Base-by-base conservation (phyloP, 306 rosid species). In the Medicago truncatula region DNA sequence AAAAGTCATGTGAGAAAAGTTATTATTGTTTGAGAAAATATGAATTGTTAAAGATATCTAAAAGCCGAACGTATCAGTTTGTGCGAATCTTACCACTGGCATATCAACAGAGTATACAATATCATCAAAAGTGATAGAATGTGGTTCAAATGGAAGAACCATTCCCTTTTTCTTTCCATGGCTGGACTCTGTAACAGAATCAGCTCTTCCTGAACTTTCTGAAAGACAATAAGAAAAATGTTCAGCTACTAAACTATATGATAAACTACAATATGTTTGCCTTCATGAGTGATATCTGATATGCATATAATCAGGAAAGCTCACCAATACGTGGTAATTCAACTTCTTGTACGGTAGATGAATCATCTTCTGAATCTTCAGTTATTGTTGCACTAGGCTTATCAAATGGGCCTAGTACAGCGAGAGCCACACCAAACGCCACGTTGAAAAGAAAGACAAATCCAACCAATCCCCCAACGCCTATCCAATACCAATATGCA, bases 91-190 rank as follows among this genome's bases (percentile, higher is more conserved):
- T 81, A 88, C 92, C 81, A 67, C 86, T 39, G 89, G 92, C 92
- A 88, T 88, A 76, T 88, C 88, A 52, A 88, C 90, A 40, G 92
- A 80, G 80, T 88, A 88, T 28, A 49, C 39, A 1, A 88, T 59
- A 10, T 88, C 88, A 64, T 88, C 85, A 67, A 88, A 88, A 23
- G 87, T 82, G 59, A 88, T 88, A 1, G 82, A 76, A 72, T 85
- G 83, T 9, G 86, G 88, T 7, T 83, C 88, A 68, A 85, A 88
- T 18, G 92, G 92, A 85, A 88, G 92, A 81, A 88, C 83, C 92
- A 88, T 88, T 79, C 92, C 92, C 43, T 79, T 83, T 57, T 81
- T 78, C 8, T 59, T 65, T 65, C 77, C 81, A 1, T 70, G 80
- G 80, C 79, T 64, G 3, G 83, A 80, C 28, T 79, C 84, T 14